Base-by-base conservation (phyloP, 148 eudicot species). In the Cornus kousa region DNA sequence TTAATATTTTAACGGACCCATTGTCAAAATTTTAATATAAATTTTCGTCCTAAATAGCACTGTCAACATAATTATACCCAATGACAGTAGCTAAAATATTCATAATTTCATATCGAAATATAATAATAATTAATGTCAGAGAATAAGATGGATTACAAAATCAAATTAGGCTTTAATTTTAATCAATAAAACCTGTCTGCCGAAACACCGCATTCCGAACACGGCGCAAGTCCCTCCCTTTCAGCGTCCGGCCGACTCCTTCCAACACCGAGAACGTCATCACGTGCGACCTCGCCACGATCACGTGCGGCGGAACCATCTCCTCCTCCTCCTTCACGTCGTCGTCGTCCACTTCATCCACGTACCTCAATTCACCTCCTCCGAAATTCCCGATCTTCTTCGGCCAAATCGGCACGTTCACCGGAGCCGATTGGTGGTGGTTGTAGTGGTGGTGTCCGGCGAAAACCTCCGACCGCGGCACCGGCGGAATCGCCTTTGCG, bases 281-380 rank as follows among this genome's bases (percentile, higher is more conserved):
- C 59, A 79, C 78, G 39, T 85, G 86, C 76, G 97, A 90, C 83
- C 91, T 78, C 14, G 97, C 93, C 57, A 90, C 92, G 9, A 90
- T 90, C 90, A 85, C 92, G 82, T 92, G 97, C 31, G 97, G 97
- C 74, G 94, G 97, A 60, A 92, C 85, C 89, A 92, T 89, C 73
- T 84, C 87, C 16, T 70, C 88, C 10, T 76, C 91, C 5, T 55
- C 81, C 0, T 74, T 80, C 46, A 80, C 86, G n/a, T 77, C 88
- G 16, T 60, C 89, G 60, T 79, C 88, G 7, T 60, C 87, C 37
- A 33, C 80, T 24, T 82, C 87, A 3, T 86, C 84, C 9, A 85
- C 59, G 7, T 74, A 9, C 16, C 67, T 72, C 68, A 67, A 43
- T 23, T 73, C 9, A 37, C 40, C 28, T 13, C 12, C 40, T 35